These are phyloP conservation scores for Vitis hybrid DNA, from an alignment of 177 flowering plant species.

Conservation along the genomic window DNA sequence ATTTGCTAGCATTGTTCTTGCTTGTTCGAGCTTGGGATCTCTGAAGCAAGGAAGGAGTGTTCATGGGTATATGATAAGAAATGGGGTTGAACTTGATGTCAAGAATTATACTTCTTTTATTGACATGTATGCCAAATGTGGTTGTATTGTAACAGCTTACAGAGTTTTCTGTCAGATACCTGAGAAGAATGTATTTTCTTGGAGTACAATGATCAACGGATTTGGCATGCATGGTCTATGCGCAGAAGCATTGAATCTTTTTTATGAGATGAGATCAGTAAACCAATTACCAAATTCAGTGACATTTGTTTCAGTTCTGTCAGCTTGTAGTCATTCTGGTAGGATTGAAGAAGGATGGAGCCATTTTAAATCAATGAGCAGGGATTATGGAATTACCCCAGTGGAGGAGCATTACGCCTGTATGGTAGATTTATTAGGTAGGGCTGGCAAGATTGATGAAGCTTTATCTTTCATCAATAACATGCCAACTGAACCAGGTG, in stretches of 20 bases:
- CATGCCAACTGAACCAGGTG: conserved; percentile 28
- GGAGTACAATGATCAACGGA: conserved; percentile 11
- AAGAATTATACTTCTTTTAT: conserved; percentile 27
- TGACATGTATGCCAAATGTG: conserved; percentile 11
- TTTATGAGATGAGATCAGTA: conserved; percentile 20
- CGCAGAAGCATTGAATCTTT: conserved; percentile 11
- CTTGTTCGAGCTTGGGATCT: conserved; percentile 24
- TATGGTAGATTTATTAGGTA: conserved; percentile 31
- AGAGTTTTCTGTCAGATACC: conserved; percentile 11
- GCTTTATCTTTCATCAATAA: conserved; percentile 24
- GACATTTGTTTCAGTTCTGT: conserved; percentile 33
- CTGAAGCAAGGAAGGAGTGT: conserved; percentile 27
- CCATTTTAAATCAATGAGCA: conserved; percentile 23
- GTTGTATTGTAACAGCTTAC: conserved; percentile 6
- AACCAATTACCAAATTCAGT: conserved; percentile 26
- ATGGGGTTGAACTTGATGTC: conserved; percentile 21
- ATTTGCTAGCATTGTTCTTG: conserved; percentile 24
- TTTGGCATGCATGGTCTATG: conserved; percentile 12
- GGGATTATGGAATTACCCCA: conserved; percentile 28
- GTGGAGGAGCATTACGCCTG: conserved; percentile 38
- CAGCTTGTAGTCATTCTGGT: conserved; percentile 42
- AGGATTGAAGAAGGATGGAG: conserved; percentile 32
- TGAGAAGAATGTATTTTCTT: not conserved
- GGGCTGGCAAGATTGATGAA: conserved; percentile 30
- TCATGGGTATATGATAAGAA: conserved; percentile 29